phyloP scores from a whole-genome alignment of 805 yeast genomes.

The Myxozyma vanderwaltii region DNA sequence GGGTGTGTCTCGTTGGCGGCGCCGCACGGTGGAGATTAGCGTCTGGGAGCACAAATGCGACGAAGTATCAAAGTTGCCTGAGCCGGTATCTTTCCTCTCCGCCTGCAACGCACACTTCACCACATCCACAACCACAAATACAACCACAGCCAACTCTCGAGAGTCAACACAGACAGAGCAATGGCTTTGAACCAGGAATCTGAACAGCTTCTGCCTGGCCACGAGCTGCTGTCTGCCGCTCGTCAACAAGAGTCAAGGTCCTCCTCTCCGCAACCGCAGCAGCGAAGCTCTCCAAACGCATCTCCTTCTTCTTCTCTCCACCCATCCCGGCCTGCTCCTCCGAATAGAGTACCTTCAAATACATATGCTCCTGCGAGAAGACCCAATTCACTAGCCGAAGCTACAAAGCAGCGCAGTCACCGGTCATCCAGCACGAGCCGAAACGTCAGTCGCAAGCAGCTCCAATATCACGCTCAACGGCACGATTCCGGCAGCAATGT shows the following conservation, averaged over 20 bases:
- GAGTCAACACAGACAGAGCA: background rate
- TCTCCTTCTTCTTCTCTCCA: slow-evolving; percentile 3
- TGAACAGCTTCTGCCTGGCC: background rate
- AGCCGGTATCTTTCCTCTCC: too few species aligned
- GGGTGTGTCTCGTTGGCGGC: background rate
- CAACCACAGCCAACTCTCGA: too few species aligned
- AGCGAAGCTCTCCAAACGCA: background rate
- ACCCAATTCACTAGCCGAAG: slow-evolving; percentile 24
- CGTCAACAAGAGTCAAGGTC: background rate
- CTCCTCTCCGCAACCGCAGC: background rate
- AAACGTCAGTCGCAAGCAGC: slow-evolving; percentile 11
- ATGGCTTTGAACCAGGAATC: background rate
- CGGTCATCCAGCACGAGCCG: slow-evolving; percentile 32
- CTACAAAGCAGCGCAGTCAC: slow-evolving; percentile 8
- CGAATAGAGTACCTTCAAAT: slow-evolving; percentile 35
- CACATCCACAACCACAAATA: too few species aligned
- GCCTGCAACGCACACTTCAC: too few species aligned
- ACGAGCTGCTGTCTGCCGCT: background rate
- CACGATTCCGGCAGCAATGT: slow-evolving; percentile 6
- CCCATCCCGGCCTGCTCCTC: slow-evolving; percentile 2
- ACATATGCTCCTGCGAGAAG: slow-evolving; percentile 38
- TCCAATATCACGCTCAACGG: slow-evolving; percentile 8
- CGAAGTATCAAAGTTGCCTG: too few species aligned
- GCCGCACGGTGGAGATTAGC: background rate
- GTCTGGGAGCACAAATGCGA: too few species aligned